Base-by-base conservation (phyloP, 768 basidiomycete species). In the Hortiboletus flavorubellus region DNA sequence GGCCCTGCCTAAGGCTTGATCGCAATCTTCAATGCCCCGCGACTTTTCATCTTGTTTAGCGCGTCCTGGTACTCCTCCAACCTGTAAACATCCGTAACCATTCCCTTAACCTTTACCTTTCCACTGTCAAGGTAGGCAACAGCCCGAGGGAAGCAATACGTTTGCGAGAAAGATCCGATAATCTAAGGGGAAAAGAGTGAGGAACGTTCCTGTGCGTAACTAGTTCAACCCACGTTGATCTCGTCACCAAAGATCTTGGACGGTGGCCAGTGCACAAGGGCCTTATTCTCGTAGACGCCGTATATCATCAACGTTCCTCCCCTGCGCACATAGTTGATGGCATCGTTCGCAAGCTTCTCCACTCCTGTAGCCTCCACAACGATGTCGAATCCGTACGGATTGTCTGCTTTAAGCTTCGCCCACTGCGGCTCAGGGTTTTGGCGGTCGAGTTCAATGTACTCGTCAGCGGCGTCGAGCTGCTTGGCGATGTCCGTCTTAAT, bases 361-460 rank as follows among this genome's bases (percentile, higher is more conserved):
- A 89, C 86, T 33, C 93, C 93, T 0, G 88, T 89, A 43, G 86
- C 87, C 67, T 89, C 87, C 43, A 76, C 80, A 16, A 92, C 91
- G n/a, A 91, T 83, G 67, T 93, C 91, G 67, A 94, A 94, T 3
- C 93, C 93, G 66, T 92, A 86, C 5, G 89, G 91, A 60, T 93
- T 85, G 57, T 87, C 86, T 54, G 85, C 72, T 75, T 86, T 91
- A 55, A 95, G 73, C 68, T 89, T 76, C 55, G 80, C 78, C 91
- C 91, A 95, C 66, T 94, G 92, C 0, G 80, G 73, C 11, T 80
- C 83, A 8, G 92, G 87, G 61, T 86, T 76, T 64, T 83, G 72
- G 52, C 92, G 73, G 65, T 94, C 91, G 41, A 96, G 78, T 65
- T 92, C 91, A 63, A 93, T 78, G 68, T 93, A 96, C 65, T 87